Conservation (phyloP, 768 basidiomycete species). For the Boletellus ananiceps region DNA sequence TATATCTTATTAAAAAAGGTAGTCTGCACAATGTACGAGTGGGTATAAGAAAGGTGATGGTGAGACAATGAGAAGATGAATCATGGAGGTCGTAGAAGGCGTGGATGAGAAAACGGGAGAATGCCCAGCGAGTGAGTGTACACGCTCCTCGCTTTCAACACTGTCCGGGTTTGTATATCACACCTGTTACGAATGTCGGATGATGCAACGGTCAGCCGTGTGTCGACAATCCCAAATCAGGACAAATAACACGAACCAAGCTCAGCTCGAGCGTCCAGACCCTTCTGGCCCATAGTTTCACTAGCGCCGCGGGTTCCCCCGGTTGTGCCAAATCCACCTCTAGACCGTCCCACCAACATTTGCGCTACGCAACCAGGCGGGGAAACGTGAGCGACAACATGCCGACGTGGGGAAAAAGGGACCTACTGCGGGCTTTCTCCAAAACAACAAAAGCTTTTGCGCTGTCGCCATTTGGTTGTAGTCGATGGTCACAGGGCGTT, state of each 20-base stretch:
- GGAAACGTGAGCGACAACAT: not conserved
- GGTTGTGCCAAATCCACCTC: constrained; percentile 75
- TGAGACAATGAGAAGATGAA: too few species aligned
- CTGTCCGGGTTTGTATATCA: too few species aligned
- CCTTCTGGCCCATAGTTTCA: constrained; percentile 94
- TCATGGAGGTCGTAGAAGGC: too few species aligned
- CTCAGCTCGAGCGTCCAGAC: constrained; percentile 99
- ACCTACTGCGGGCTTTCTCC: constrained; percentile 98
- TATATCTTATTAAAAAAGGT: constrained; percentile 16
- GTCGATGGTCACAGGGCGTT: constrained; percentile 78
- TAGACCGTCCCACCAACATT: constrained; percentile 99
- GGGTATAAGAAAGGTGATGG: constrained; percentile 16
- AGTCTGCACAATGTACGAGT: constrained; percentile 22
- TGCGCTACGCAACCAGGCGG: constrained; percentile 53
- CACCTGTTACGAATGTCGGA: too few species aligned
- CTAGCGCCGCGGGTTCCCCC: constrained; percentile 46
- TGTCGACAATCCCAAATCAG: too few species aligned
- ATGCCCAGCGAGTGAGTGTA: too few species aligned
- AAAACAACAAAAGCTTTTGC: constrained; percentile 94
- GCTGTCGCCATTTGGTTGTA: constrained; percentile 94
- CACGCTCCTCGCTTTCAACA: too few species aligned
- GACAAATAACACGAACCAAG: constrained; percentile 50
- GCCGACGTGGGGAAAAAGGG: not conserved
- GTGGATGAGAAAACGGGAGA: not conserved
- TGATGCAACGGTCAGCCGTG: not conserved